phyloP scores from a whole-genome alignment of 768 basidiomycete species.

The Lactifluus subvellereus region DNA sequence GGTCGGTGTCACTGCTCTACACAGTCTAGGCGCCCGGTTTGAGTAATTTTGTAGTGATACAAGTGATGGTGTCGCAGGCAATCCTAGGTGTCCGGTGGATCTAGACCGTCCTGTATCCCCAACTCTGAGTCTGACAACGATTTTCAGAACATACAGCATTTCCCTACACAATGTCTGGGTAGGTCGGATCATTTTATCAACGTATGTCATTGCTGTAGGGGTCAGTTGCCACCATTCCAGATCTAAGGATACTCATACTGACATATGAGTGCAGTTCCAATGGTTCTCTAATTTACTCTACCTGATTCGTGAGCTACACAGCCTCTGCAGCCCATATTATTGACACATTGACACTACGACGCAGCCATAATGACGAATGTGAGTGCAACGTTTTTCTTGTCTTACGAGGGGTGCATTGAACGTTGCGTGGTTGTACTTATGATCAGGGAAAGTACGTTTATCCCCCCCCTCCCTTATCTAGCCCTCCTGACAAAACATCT shows the following conservation, averaged over 20 bases:
- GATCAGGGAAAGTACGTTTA: too few relatives aligned
- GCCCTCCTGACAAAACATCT: too few relatives aligned
- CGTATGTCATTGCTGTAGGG: constrained; percentile 38
- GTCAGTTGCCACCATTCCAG: constrained; percentile 36
- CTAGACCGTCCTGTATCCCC: neutral
- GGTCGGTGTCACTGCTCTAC: constrained; percentile 33
- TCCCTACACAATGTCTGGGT: constrained; percentile 41
- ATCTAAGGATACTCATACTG: neutral
- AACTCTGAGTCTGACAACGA: neutral
- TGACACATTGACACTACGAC: too few relatives aligned
- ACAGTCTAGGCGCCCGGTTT: neutral
- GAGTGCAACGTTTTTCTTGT: too few relatives aligned
- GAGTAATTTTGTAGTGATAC: constrained; percentile 41
- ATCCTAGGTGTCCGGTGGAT: constrained; percentile 56
- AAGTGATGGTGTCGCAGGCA: constrained; percentile 57
- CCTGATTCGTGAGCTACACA: constrained; percentile 40
- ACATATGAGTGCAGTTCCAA: constrained; percentile 36
- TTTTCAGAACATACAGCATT: constrained; percentile 49
- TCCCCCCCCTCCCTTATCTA: too few relatives aligned
- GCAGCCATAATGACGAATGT: too few relatives aligned
- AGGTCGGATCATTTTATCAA: constrained; percentile 34
- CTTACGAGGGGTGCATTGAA: too few relatives aligned
- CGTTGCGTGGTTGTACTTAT: too few relatives aligned
- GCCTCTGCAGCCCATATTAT: neutral
- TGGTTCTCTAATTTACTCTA: constrained; percentile 51